Conservation (phyloP, 768 basidiomycete genomes). For the Psilocybe tampanensis region DNA sequence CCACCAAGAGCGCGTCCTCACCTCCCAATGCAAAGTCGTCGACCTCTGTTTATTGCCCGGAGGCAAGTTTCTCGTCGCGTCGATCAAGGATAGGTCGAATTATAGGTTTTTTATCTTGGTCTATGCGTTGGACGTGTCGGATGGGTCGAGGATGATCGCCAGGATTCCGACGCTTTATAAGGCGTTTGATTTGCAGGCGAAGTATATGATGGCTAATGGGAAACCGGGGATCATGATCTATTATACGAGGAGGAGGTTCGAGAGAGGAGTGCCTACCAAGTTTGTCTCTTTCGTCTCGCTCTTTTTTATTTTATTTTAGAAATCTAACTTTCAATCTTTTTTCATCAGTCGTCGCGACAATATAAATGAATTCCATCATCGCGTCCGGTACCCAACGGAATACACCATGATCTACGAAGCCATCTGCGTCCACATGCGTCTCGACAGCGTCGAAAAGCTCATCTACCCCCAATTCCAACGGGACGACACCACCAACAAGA, state of each 20-base stretch:
- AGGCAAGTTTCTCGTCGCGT: constrained; percentile 68
- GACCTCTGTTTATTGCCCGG: constrained; percentile 65
- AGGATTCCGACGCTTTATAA: constrained; percentile 50
- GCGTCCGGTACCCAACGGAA: constrained; percentile 19
- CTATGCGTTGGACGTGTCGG: constrained; percentile 58
- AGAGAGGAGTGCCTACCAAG: constrained; percentile 23
- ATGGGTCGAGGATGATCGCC: constrained; percentile 47
- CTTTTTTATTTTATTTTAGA: not conserved
- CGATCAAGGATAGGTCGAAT: constrained; percentile 46
- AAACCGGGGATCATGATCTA: constrained; percentile 57
- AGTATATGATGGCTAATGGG: constrained; percentile 52
- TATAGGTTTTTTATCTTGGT: constrained; percentile 53
- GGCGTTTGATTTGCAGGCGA: constrained; percentile 61
- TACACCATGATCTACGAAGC: constrained; percentile 23
- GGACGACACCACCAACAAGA: not conserved
- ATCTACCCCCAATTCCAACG: constrained; percentile 18
- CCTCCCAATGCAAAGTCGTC: constrained; percentile 40
- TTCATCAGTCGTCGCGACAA: constrained; percentile 22
- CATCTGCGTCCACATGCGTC: constrained; percentile 23
- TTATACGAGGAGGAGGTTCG: constrained; percentile 44
- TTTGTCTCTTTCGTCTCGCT: constrained; percentile 11
- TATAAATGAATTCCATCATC: constrained; percentile 39
- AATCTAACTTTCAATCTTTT: not conserved
- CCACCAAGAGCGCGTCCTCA: constrained; percentile 24
- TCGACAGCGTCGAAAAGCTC: constrained; percentile 23